Conservation (phyloP, 139 green algal genomes). For the Pseudopediastrum boryanum region DNA sequence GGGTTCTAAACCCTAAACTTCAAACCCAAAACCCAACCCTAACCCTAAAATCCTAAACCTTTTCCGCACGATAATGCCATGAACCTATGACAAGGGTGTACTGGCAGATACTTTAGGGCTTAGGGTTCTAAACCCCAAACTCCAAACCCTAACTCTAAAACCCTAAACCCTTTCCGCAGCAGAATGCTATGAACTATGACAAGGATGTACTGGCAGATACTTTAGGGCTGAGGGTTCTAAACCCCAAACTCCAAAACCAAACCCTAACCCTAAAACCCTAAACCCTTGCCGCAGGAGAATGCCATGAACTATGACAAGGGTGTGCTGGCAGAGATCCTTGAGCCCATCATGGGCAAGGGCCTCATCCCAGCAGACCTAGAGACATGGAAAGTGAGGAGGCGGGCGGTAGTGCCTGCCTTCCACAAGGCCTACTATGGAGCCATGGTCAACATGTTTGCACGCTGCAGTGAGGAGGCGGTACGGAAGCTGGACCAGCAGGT, state of each 20-base stretch:
- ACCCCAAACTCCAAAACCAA: no score
- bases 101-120: no score
- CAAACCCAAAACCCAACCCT: no score
- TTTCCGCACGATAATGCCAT: no score
- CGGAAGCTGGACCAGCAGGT: constrained; percentile 72
- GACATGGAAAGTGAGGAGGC: constrained; percentile 74
- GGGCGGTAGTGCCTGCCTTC: constrained; percentile 94
- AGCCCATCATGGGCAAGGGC: constrained; percentile 99
- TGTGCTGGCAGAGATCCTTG: constrained; percentile 97
- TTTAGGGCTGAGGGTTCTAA: no score
- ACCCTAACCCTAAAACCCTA: no score
- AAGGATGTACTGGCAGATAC: no score
- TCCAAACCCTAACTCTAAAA: not conserved
- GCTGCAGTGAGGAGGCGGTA: constrained; percentile 11
- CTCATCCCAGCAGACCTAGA: constrained; percentile 90
- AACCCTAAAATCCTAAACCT: not conserved
- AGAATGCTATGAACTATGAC: no score
- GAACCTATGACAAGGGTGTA: no score
- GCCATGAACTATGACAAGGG: constrained; percentile 96
- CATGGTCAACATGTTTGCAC: constrained; percentile 30
- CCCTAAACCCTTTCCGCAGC: not conserved
- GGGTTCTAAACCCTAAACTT: no score
- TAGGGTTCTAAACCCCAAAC: no score
- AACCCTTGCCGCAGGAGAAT: no score
- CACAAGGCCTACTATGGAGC: constrained; percentile 93